Percentiles rank a stretch among this genome's conserved stretches.
Conservation (phyloP, 2,329 filamentous ascomycete genomes). For the Knoxdaviesia capensis region DNA sequence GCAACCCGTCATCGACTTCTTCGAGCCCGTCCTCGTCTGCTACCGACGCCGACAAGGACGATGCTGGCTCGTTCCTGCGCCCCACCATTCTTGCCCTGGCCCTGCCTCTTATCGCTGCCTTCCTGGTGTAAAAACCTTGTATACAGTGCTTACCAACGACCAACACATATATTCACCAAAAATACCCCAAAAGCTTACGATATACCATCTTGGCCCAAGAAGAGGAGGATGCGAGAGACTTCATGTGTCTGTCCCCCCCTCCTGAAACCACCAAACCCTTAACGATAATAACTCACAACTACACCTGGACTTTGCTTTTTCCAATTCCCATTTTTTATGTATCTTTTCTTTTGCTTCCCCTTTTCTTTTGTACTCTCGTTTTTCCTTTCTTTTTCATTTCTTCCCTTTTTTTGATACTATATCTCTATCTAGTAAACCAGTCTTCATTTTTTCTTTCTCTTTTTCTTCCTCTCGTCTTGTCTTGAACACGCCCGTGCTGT, state of each 20-base stretch:
- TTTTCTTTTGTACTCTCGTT: slow-evolving; percentile 1
- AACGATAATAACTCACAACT: too few species aligned
- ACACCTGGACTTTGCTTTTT: too few species aligned
- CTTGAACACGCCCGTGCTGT: too few species aligned
- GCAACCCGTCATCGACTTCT: neutral
- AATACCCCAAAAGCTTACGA: too few species aligned
- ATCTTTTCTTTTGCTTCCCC: neutral
- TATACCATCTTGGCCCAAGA: too few species aligned
- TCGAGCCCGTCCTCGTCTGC: neutral
- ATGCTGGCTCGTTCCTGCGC: slow-evolving; percentile 4
- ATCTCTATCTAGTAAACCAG: neutral
- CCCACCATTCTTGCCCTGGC: slow-evolving; percentile 5
- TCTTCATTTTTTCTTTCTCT: slow-evolving; percentile 2
- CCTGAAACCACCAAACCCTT: too few species aligned
- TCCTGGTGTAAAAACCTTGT: slow-evolving; percentile 2
- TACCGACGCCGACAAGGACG: slow-evolving; percentile 1
- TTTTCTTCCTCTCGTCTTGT: slow-evolving; percentile 1
- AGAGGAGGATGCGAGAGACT: neutral
- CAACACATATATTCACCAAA: too few species aligned
- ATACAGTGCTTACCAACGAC: too few species aligned
- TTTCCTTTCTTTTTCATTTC: neutral
- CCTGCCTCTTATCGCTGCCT: slow-evolving; percentile 4
- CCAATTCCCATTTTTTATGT: too few species aligned
- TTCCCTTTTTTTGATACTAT: slow-evolving; percentile 1
- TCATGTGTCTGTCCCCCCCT: too few species aligned